Conservation (phyloP, 768 basidiomycete species). For the Lactifluus volemus region DNA sequence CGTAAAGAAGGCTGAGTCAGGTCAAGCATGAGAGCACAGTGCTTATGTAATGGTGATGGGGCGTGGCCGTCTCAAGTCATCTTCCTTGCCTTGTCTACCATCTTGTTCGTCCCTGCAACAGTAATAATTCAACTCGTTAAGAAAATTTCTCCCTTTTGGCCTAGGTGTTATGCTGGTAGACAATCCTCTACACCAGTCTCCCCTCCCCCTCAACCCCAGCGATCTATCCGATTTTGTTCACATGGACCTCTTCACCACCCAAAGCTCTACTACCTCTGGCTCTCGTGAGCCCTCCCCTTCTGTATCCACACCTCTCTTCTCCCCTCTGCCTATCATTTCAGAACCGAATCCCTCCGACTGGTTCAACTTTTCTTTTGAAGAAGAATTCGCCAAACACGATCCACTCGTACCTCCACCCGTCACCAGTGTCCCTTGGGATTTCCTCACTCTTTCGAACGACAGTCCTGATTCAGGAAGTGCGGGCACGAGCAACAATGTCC, state of each 20-base stretch:
- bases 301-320: slow-evolving; percentile 14
- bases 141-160: not conserved
- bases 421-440: slow-evolving; percentile 30
- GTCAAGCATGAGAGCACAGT: not conserved
- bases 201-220: not conserved
- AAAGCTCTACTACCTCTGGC: slow-evolving; percentile 10
- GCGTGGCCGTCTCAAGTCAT: not conserved
- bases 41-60: slow-evolving; percentile 10
- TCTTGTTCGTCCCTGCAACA: slow-evolving; percentile 2
- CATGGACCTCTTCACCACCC: slow-evolving; percentile 16
- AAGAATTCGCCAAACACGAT: slow-evolving; percentile 26
- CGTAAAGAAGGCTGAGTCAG: not conserved
- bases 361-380: slow-evolving; percentile 27
- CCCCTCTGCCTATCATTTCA: slow-evolving; percentile 14
- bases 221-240: slow-evolving; percentile 20
- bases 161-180: slow-evolving; percentile 10
- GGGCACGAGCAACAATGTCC: slow-evolving; percentile 9
- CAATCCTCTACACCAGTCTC: slow-evolving; percentile 8
- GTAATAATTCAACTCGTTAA: not conserved
- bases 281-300: slow-evolving; percentile 20
- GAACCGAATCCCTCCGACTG: slow-evolving; percentile 13
- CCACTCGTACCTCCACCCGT: slow-evolving; percentile 23
- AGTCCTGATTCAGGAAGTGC: slow-evolving; percentile 20
- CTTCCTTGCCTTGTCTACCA: slow-evolving; percentile 11
- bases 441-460: slow-evolving; percentile 30